Conservation (phyloP, 305 asterid genomes). For the Ajuga reptans region DNA sequence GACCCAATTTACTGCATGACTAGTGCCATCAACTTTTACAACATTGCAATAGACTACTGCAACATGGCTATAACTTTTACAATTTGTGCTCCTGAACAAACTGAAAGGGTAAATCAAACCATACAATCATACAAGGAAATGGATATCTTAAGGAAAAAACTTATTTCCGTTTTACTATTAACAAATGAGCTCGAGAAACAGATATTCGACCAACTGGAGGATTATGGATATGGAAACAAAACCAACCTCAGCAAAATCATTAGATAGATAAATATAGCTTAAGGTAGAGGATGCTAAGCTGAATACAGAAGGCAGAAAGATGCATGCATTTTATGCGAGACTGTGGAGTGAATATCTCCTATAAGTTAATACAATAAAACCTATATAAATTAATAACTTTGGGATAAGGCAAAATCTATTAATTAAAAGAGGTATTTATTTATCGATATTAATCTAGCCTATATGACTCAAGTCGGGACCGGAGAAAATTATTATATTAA, state of each 20-base stretch:
- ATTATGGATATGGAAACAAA: not conserved
- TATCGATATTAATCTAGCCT: no score
- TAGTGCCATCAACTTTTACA: no score
- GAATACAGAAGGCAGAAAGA: not conserved
- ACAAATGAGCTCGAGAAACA: not conserved
- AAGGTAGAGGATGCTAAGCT: conserved; percentile 4
- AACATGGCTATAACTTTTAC: not conserved
- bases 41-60: not conserved
- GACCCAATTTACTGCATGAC: no score
- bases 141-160: not conserved
- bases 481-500: no score
- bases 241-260: not conserved
- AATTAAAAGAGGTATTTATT: no score
- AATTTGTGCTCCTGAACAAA: conserved; percentile 5
- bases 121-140: not conserved
- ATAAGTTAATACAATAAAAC: not conserved
- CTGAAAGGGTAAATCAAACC: not conserved
- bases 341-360: not conserved
- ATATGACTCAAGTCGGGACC: no score
- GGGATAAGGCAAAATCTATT: no score
- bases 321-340: conserved; percentile 5
- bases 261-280: not conserved
- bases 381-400: no score
- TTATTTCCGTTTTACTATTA: not conserved
- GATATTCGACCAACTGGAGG: not conserved